Base-by-base conservation (phyloP, 495 filamentous ascomycete genomes). In the Aspergillus asperescens region DNA sequence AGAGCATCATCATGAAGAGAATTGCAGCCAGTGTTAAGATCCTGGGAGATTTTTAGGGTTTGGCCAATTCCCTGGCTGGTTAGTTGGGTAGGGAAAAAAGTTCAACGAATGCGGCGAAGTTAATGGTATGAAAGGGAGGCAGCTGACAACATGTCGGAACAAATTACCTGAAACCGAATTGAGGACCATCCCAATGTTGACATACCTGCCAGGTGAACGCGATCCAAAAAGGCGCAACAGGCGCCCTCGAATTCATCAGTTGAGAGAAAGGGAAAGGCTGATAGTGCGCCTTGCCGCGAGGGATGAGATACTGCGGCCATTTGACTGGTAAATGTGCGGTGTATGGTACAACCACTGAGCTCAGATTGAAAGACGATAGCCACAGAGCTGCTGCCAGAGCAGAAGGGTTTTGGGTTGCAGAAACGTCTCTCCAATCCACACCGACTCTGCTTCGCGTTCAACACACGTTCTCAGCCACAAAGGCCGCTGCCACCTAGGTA, bases 201-300 rank as follows among this genome's bases (percentile, higher is more conserved):
- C 43, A 42, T 41, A 52, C 49, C 39, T 40, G 59, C 52, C 55
- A 58, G 54, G 22, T 63, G 50, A 65, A 83, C 79, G 58, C 71
- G 76, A 56, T 77, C 65, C 34, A 77, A 74, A 18, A 88, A 71
- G 32, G 72, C 72, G 61, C 80, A 75, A 66, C 83, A 86, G 44
- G 74, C 80, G 60, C 74, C 63, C 28, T 78, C 64, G 52, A 88
- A 88, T 58, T 87, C 82, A 24, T 75, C 73, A 16, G 62, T 56
- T 18, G 71, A 77, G 12, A 87, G 72, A 45, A 79, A 80, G n/a
- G 83, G 84, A 42, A 72, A 75, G 35, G 46, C 34, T 38, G 62
- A 67, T 48, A 68, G 44, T 37, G 39, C 24, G 10, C 31, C 35
- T 24, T 48, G 31, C 13, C 18, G 19, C 24, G 51, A 43, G 50